Percentiles rank a stretch among this genome's conserved stretches.
These are phyloP conservation scores for Bretschneidera sinensis DNA, from an alignment of 345 rosid genomes.

Conservation along the genomic window DNA sequence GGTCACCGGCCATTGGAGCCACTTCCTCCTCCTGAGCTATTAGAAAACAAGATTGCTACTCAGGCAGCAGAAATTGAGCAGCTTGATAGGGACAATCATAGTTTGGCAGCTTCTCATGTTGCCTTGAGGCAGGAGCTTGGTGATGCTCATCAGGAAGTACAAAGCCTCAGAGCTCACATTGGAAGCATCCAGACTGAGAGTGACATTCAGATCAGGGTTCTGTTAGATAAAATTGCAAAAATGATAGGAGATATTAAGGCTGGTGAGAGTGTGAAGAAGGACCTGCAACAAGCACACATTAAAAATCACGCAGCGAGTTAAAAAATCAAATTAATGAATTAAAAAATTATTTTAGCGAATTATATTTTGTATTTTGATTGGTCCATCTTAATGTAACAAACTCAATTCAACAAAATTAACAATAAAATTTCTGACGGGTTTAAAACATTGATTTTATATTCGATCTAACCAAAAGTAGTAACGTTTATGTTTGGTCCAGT, in stretches of 20 bases:
- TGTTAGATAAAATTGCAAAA: conserved; percentile 58
- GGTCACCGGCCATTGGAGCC: conserved; percentile 22
- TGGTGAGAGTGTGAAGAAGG: conserved; percentile 61
- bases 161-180: conserved; percentile 58
- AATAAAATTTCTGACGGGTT: too few relatives aligned
- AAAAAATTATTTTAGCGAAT: too few relatives aligned
- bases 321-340: too few relatives aligned
- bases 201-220: conserved; percentile 67
- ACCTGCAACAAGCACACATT: conserved; percentile 59
- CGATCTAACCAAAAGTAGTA: too few relatives aligned
- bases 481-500: too few relatives aligned
- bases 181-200: conserved; percentile 65
- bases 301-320: too few relatives aligned
- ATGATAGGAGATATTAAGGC: conserved; percentile 48
- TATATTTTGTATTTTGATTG: too few relatives aligned
- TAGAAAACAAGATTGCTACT: conserved; percentile 63
- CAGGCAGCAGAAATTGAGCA: conserved; percentile 75
- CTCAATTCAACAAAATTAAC: too few relatives aligned
- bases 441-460: too few relatives aligned
- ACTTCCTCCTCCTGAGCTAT: conserved; percentile 36
- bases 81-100: conserved; percentile 57
- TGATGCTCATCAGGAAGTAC: conserved; percentile 50
- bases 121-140: conserved; percentile 57
- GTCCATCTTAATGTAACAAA: too few relatives aligned
- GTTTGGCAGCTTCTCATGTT: conserved; percentile 48